Percentiles rank a stretch among this genome's conserved stretches.
Conservation (phyloP, 2,329 filamentous ascomycete species). For the Diplodia sapinea region DNA sequence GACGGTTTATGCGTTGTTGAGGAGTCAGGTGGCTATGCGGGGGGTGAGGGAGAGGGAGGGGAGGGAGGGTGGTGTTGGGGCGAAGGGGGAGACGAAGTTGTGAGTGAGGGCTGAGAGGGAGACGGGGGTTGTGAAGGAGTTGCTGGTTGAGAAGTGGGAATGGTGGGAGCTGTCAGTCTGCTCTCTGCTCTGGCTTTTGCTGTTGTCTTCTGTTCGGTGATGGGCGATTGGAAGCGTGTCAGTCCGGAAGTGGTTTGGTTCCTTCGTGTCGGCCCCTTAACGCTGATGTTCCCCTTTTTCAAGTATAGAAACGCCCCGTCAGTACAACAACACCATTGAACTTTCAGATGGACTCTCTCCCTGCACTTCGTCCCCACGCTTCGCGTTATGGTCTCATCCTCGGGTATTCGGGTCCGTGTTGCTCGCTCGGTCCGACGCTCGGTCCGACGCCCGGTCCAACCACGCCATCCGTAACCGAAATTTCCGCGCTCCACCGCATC, state of each 20-base stretch:
- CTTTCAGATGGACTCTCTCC: too few species aligned
- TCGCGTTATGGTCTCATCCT: background rate
- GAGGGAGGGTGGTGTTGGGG: background rate
- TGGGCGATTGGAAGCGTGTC: background rate
- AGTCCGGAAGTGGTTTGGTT: background rate
- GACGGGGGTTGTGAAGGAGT: too few species aligned
- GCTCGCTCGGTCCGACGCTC: background rate
- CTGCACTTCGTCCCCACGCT: too few species aligned
- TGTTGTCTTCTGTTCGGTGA: too few species aligned
- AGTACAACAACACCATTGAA: too few species aligned
- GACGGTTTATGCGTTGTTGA: constrained; percentile 69
- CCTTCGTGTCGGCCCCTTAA: too few species aligned
- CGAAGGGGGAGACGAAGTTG: constrained; percentile 19
- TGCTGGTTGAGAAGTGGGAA: too few species aligned
- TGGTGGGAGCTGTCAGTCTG: background rate
- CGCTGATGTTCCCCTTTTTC: too few species aligned
- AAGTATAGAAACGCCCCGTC: too few species aligned
- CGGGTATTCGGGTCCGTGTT: background rate
- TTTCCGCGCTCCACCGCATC: background rate
- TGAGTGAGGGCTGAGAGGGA: background rate
- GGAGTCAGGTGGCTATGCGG: constrained; percentile 64
- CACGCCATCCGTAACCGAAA: background rate
- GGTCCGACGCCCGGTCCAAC: constrained; percentile 4
- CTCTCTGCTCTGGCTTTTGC: too few species aligned
- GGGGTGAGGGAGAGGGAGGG: constrained; percentile 45